Base-by-base conservation (phyloP, 805 yeast species). In the Metschnikowia borealis region DNA sequence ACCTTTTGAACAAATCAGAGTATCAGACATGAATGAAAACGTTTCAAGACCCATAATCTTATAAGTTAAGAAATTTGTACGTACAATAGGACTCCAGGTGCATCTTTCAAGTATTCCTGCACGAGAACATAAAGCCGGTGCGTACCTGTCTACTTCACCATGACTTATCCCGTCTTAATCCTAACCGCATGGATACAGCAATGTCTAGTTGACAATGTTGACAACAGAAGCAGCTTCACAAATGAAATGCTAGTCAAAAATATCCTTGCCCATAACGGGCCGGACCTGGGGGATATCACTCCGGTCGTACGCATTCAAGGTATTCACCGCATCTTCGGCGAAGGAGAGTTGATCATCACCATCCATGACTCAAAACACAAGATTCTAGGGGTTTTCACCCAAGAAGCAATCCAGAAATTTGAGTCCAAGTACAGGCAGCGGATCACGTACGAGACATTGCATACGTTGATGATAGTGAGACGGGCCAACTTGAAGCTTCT, bases 351-450 rank as follows among this genome's bases (percentile, higher is more conserved):
- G 6, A 58, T 69, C 4, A 68, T 64, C 3, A 55, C 68, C 4
- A 49, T 71, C n/a, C 60, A 68, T 7, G 78, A 73, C 49, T 54
- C 63, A 5, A 54, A 60, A 3, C 67, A 68, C 51, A 62, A 61
- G 53, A 60, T 71, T 10, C 54, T 66, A 10, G 74, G 64, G 1
- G 49, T 56, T 3, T 64, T 73, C 51, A 65, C 68, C 2, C 62
- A 57, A 38, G 54, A 58, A 10, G 60, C 70, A 1, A 59, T 70
- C 2, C 52, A 60, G 7, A 41, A 52, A 21, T 69, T 67, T 52
- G 79, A 75, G 52, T 53, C 55, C 32, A 49, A 48, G 17, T 58
- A 70, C 48, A 55, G 63, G 17, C 67, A 66, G 42, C 54, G 77
- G 21, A 60, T 75, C 35, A 73, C 79, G 0, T 65, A 55, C 46